Conservation (phyloP, 2,329 filamentous ascomycete species). For the Venturia oleaginea region DNA sequence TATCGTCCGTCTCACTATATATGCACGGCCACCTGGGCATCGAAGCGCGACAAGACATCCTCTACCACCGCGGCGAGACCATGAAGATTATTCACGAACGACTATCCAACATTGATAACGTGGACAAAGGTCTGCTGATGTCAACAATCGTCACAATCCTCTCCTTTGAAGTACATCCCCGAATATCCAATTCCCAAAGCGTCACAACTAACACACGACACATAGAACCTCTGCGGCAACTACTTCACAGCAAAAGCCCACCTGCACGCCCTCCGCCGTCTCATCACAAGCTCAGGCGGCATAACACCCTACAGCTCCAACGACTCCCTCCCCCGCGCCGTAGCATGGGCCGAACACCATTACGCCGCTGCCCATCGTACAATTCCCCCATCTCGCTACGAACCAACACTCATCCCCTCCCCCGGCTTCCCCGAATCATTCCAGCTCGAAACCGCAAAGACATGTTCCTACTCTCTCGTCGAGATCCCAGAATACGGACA, state of each 20-base stretch:
- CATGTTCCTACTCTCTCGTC: background rate
- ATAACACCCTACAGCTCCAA: background rate
- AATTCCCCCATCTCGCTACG: background rate
- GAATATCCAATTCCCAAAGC: background rate
- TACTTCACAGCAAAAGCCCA: conserved; percentile 8
- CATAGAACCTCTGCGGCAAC: conserved; percentile 10
- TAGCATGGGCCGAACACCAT: conserved; percentile 8
- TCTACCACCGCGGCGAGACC: conserved; percentile 5
- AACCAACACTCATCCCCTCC: background rate
- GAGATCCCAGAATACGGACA: background rate
- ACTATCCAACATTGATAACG: background rate
- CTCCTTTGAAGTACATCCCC: background rate
- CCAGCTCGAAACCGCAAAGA: background rate
- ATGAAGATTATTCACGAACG: background rate
- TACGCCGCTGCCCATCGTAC: background rate
- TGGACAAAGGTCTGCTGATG: background rate
- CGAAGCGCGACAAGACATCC: background rate
- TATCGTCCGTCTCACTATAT: background rate
- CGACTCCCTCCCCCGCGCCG: background rate
- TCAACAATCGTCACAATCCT: background rate
- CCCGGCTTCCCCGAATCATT: background rate
- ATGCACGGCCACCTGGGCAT: conserved; percentile 7
- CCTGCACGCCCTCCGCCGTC: background rate
- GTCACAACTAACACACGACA: background rate
- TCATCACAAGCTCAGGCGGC: background rate